Evolutionary conservation across 2,329 filamentous ascomycete species (phyloP).

Genomic region (Beauveria bassiana): DNA sequence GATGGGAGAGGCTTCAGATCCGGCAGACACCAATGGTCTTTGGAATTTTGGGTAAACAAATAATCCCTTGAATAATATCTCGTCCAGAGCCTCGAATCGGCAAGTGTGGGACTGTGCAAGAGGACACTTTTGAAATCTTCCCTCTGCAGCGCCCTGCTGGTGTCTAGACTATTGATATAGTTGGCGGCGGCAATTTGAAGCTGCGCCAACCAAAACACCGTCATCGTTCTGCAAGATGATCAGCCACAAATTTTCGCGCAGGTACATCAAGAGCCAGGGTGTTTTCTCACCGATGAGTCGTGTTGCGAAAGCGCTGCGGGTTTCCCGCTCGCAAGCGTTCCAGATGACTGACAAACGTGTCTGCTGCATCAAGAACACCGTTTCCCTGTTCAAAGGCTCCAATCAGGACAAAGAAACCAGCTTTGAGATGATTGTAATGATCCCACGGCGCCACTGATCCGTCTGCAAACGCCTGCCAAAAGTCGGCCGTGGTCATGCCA

Average conservation of each 20-base stretch:
- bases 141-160: slow-evolving; percentile 7
- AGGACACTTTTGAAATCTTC: slow-evolving; percentile 20
- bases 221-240: slow-evolving; percentile 21
- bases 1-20: slow-evolving; percentile 23
- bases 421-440: slow-evolving; percentile 26
- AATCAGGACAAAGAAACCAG: slow-evolving; percentile 24
- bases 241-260: background rate
- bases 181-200: slow-evolving; percentile 23
- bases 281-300: slow-evolving; percentile 21
- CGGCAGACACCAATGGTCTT: slow-evolving; percentile 23
- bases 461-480: slow-evolving; percentile 21
- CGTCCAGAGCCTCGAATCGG: slow-evolving; percentile 25
- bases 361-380: slow-evolving; percentile 21
- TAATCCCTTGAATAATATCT: slow-evolving; percentile 23
- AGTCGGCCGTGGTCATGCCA: slow-evolving; percentile 13
- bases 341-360: slow-evolving; percentile 23
- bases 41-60: slow-evolving; percentile 23
- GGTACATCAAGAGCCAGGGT: background rate
- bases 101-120: slow-evolving; percentile 19
- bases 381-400: slow-evolving; percentile 19
- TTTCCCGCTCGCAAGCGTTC: slow-evolving; percentile 18
- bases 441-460: slow-evolving; percentile 24
- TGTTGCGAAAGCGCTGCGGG: slow-evolving; percentile 25
- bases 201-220: slow-evolving; percentile 28
- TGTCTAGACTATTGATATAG: slow-evolving; percentile 15